A percentile compares a stretch with the other conserved stretches of the same genome.
Evolutionary conservation across 345 rosid genomes (phyloP).

Genomic region (Noccaea bulbosa): DNA sequence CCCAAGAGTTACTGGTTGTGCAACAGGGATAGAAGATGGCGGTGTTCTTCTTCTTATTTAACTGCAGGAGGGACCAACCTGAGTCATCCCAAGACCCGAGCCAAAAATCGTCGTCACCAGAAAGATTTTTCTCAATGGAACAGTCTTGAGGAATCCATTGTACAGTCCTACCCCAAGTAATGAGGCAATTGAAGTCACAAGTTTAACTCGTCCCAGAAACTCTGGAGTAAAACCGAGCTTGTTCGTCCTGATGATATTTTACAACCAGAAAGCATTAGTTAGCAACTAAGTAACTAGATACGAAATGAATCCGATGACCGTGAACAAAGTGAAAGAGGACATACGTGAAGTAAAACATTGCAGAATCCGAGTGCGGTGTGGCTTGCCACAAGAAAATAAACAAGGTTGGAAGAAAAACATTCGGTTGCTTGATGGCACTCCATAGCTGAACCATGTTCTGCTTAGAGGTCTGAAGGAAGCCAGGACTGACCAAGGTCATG

Average conservation of each 20-base stretch:
- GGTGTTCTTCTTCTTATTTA: too few relatives aligned
- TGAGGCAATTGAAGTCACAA: slow-evolving; percentile 90
- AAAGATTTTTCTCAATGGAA: slow-evolving; percentile 80
- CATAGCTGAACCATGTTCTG: slow-evolving; percentile 65
- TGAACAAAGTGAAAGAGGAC: slow-evolving; percentile 29
- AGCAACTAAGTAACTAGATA: not conserved
- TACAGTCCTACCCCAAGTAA: slow-evolving; percentile 88
- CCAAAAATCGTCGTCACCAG: slow-evolving; percentile 72
- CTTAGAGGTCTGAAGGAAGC: slow-evolving; percentile 72
- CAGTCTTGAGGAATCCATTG: slow-evolving; percentile 88
- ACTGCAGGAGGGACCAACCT: slow-evolving; percentile 51
- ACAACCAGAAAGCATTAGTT: slow-evolving; percentile 18
- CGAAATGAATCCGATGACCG: not conserved
- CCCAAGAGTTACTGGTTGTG: not conserved
- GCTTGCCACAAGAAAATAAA: slow-evolving; percentile 98
- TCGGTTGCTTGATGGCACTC: slow-evolving; percentile 79
- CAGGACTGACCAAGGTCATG: slow-evolving; percentile 47
- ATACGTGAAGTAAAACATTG: slow-evolving; percentile 98
- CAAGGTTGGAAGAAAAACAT: slow-evolving; percentile 79
- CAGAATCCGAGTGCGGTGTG: slow-evolving; percentile 98
- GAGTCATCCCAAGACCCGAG: slow-evolving; percentile 93
- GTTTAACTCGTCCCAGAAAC: slow-evolving; percentile 91
- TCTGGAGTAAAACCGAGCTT: slow-evolving; percentile 96
- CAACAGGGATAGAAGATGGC: too few relatives aligned
- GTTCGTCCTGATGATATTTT: slow-evolving; percentile 67